These are phyloP conservation scores for Cytospora schulzeri DNA, from an alignment of 2,329 filamentous ascomycete genomes.

Conservation along the genomic window DNA sequence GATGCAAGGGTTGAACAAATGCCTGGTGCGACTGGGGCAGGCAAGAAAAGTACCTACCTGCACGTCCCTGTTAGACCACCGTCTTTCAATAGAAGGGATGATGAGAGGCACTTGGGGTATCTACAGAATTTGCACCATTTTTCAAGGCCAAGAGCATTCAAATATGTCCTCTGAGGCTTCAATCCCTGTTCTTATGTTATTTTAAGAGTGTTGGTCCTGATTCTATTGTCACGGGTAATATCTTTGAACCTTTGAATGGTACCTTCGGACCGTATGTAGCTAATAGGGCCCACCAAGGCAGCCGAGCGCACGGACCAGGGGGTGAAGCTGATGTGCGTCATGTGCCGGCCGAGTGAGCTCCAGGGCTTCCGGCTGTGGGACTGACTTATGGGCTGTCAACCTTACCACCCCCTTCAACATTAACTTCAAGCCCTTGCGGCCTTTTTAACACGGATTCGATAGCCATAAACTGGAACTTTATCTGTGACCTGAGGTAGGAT, in stretches of 20 bases:
- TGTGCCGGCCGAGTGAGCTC: neutral
- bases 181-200: neutral
- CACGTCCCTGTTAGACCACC: neutral
- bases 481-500: neutral
- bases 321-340: neutral
- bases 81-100: neutral
- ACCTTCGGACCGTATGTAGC: neutral
- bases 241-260: neutral
- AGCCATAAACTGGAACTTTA: neutral
- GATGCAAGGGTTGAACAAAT: neutral
- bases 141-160: neutral
- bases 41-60: neutral
- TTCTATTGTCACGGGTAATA: neutral
- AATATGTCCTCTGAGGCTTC: neutral
- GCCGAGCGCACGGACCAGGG: neutral
- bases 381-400: neutral
- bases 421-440: neutral
- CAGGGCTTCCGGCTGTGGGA: neutral
- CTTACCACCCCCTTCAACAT: neutral
- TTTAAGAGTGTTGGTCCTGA: neutral
- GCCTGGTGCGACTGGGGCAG: constrained; percentile 1
- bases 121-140: too few species aligned
- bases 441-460: neutral
- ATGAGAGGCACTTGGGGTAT: neutral
- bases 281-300: neutral